Base-by-base conservation (phyloP, 2,329 filamentous ascomycete genomes). In the Diplodia intermedia region DNA sequence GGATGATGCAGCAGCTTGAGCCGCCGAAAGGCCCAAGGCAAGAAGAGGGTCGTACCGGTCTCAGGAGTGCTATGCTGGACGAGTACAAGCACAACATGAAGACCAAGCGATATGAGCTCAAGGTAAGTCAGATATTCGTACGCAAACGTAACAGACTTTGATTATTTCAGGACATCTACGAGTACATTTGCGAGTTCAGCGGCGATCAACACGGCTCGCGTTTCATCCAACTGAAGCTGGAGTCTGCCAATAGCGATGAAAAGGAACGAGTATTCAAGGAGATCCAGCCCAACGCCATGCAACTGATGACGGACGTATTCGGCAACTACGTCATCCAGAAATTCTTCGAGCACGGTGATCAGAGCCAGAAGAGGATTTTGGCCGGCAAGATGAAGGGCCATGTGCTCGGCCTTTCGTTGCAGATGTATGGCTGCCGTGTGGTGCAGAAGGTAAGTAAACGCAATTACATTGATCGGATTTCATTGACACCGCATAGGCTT, bases 271-370 rank as follows among this genome's bases (percentile, higher is more conserved):
- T 98, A 0, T 98, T 97, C 82, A 84, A 86, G 0, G 95, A 98
- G 78, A 93, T 99, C 55, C 87, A 91, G 73, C 87, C 89, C 0
- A 95, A 99, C 72, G 89, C 91, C 1, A 80, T 97, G 36, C 93
- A 94, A 75, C 83, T 99, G 57, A 97, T 97, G 93, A 94, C 90
- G 55, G 95, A 98, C 77, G 90, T 98, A 0, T 99, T 97, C 76
- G 95, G 95, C 66, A 99, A 99, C 79, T 99, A 98, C 76, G 95
- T 99, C 43, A 94, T 98, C 49, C 95, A 99, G 76, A 98, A 97
- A 78, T 90, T 98, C 76, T 97, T 98, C 70, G 94, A 98, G 77
- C 93, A 98, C 77, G 94, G 95, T 49, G 96, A 93, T 72, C 94
- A 97, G 79, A 86, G 90, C 0, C 95, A 99, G 81, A 99, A 99